phyloP scores from a whole-genome alignment of 768 basidiomycete genomes.

The Antrodiella citrinella region DNA sequence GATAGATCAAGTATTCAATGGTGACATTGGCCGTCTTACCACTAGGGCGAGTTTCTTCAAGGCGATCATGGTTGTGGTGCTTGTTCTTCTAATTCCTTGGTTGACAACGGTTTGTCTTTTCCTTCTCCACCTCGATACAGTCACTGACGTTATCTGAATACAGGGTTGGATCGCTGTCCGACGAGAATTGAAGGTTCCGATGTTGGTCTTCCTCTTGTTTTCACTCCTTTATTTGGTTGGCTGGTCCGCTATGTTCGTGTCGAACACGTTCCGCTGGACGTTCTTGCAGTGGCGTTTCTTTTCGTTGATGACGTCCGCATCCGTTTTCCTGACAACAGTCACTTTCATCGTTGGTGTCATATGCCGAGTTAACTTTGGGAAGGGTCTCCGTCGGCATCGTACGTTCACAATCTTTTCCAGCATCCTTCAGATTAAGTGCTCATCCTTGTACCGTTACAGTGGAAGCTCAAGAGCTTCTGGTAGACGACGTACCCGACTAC shows the following conservation, averaged over 20 bases:
- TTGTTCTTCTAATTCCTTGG: constrained; percentile 61
- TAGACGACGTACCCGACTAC: constrained; percentile 27
- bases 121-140: background rate
- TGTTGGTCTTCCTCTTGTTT: constrained; percentile 55
- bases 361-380: constrained; percentile 71
- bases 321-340: constrained; percentile 46
- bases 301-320: constrained; percentile 48
- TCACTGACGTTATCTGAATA: background rate
- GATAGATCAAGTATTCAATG: constrained; percentile 70
- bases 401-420: constrained; percentile 23
- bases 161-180: constrained; percentile 76
- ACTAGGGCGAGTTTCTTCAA: constrained; percentile 41
- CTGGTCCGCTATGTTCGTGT: constrained; percentile 69
- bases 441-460: constrained; percentile 29
- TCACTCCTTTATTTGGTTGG: constrained; percentile 55
- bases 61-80: constrained; percentile 44
- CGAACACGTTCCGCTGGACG: constrained; percentile 68
- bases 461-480: constrained; percentile 42
- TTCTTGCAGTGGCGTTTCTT: constrained; percentile 73
- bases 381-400: constrained; percentile 64
- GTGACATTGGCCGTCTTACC: constrained; percentile 49
- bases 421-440: constrained; percentile 1
- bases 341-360: constrained; percentile 55
- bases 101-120: constrained; percentile 40
- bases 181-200: constrained; percentile 49